phyloP scores from a whole-genome alignment of 139 green algal genomes.

The Ostreobium quekettii region DNA sequence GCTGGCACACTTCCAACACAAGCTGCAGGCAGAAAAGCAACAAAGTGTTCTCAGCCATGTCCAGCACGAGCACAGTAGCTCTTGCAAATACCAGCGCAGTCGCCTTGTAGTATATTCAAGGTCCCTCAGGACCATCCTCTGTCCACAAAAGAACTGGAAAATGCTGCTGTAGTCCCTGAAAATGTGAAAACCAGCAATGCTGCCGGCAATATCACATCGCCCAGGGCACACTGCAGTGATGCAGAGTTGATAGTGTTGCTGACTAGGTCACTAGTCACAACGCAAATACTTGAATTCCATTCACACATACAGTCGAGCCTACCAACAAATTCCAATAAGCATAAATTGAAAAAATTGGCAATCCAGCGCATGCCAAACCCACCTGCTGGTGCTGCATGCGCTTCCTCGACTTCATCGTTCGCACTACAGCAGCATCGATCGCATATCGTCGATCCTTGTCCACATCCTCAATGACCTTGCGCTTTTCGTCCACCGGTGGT shows the following conservation, averaged over 20 bases:
- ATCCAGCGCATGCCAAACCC: constrained; percentile 49
- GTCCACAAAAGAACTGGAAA: constrained; percentile 66
- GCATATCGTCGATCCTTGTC: constrained; percentile 81
- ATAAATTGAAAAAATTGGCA: constrained; percentile 43
- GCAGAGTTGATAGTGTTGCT: too few species aligned
- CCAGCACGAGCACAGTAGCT: neutral
- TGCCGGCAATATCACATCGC: too few species aligned
- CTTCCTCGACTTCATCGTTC: constrained; percentile 88
- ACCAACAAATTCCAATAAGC: neutral
- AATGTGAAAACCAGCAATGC: too few species aligned
- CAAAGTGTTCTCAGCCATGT: neutral
- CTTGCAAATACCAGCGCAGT: neutral
- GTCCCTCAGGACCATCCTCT: neutral
- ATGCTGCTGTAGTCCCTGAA: too few species aligned
- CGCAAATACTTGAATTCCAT: too few species aligned
- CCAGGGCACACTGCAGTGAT: too few species aligned
- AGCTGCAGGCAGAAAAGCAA: constrained; percentile 16
- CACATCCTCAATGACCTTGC: constrained; percentile 92
- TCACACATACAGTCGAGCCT: too few species aligned
- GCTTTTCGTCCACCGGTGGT: constrained; percentile 82
- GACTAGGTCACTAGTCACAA: too few species aligned
- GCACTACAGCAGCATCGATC: constrained; percentile 82
- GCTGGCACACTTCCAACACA: constrained; percentile 83
- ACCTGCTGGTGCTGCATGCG: constrained; percentile 47
- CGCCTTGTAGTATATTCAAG: neutral